These are phyloP conservation scores for Leccinum variicolor DNA, from an alignment of 768 basidiomycete species.

Conservation along the genomic window DNA sequence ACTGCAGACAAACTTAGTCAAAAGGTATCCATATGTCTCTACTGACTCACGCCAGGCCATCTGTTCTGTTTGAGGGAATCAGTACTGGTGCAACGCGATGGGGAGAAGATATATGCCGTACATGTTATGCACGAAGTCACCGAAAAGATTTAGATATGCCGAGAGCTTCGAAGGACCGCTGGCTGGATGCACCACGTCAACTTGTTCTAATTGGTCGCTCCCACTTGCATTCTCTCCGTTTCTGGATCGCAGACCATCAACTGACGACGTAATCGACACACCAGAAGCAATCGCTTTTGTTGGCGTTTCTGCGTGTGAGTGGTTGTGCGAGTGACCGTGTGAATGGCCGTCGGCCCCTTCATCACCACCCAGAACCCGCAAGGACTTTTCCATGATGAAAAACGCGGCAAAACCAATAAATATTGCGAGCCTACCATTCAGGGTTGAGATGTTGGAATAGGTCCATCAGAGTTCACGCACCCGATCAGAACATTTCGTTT, in stretches of 20 bases:
- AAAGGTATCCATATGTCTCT: conserved; percentile 1
- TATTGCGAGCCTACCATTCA: conserved; percentile 58
- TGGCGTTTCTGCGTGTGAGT: conserved; percentile 39
- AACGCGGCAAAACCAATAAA: conserved; percentile 87
- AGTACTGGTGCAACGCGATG: conserved; percentile 16
- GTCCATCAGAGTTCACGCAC: conserved; percentile 38
- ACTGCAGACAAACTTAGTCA: conserved; percentile 34
- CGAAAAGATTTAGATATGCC: conserved; percentile 90
- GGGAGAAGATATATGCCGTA: conserved; percentile 28
- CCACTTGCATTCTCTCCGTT: conserved; percentile 24
- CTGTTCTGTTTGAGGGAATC: conserved; percentile 54
- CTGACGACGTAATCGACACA: conserved; percentile 36
- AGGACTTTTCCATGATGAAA: conserved; percentile 91
- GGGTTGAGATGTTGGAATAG: conserved; percentile 9
- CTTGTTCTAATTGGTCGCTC: conserved; percentile 23
- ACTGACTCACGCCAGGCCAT: conserved; percentile 79
- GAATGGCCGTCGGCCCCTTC: conserved; percentile 46
- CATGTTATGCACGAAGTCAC: conserved; percentile 95
- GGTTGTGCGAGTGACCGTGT: conserved; percentile 58
- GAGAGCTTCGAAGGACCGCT: conserved; percentile 77
- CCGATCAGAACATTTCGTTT: conserved; percentile 89
- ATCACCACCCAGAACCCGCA: conserved; percentile 73
- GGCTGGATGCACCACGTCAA: conserved; percentile 22
- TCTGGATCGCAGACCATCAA: conserved; percentile 52
- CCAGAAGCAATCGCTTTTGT: conserved; percentile 43